Evolutionary conservation across 768 basidiomycete genomes (phyloP).

Genomic region (Lentinula sp.): DNA sequence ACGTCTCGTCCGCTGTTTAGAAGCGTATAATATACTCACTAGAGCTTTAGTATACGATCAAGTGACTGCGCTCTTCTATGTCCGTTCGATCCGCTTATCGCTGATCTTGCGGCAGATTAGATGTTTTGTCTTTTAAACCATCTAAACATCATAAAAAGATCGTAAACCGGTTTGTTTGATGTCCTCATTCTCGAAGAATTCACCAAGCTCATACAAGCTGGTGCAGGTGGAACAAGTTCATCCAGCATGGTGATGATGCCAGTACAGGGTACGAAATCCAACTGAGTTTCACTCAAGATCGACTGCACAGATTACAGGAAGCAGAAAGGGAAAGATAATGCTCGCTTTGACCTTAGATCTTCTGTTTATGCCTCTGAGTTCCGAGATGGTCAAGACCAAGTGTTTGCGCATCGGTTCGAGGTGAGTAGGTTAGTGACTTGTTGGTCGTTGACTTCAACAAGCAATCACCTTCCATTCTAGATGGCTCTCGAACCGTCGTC

Average conservation of each 20-base stretch:
- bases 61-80: conserved; percentile 33
- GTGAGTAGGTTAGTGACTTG: conserved; percentile 24
- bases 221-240: conserved; percentile 69
- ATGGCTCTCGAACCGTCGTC: conserved; percentile 71
- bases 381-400: conserved; percentile 20
- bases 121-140: conserved; percentile 57
- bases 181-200: neutral
- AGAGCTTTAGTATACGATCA: conserved; percentile 78
- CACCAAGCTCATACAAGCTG: neutral
- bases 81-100: neutral
- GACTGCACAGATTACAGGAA: conserved; percentile 15
- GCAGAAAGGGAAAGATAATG: conserved; percentile 16
- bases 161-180: conserved; percentile 50
- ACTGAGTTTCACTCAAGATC: conserved; percentile 9
- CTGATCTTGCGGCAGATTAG: conserved; percentile 41
- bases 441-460: neutral
- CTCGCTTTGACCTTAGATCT: conserved; percentile 34
- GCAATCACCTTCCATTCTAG: conserved; percentile 29
- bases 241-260: conserved; percentile 37
- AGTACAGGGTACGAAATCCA: conserved; percentile 7
- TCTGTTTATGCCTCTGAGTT: conserved; percentile 56
- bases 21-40: neutral
- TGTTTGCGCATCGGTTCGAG: conserved; percentile 52
- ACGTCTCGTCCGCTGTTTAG: neutral
- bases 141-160: conserved; percentile 73